Evolutionary conservation across 2,329 filamentous ascomycete species (phyloP), one percentile per base, ranked within the genome.

Genomic region (Claviceps lovelessii): DNA sequence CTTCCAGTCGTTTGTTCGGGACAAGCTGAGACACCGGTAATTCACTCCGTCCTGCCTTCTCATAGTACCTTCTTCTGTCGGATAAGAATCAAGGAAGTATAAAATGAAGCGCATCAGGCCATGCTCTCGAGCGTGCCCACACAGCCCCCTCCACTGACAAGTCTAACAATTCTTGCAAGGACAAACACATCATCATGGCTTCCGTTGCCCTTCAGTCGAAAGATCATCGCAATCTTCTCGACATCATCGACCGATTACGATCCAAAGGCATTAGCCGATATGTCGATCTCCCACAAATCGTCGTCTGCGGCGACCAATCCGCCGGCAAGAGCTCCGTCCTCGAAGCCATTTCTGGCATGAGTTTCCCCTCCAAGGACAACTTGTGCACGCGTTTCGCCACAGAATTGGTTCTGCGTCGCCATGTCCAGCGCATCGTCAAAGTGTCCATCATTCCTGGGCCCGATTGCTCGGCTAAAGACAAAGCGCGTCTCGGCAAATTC

Each of bases 281-380:
- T 56, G 64, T 76, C 17, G 68, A 69, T 15, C 64, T 75, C 0
- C 74, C 73, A 0, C 67, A 76, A 58, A 73, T 76, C 55, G 75
- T 84, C 33, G 79, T 84, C 13, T 79, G 76, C 52, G 81, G 82
- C 3, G 76, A 83, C 55, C 80, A 84, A 59, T 81, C 76, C 0
- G 76, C 76, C 1, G 82, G 81, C 4, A 86, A 86, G 63, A 83
- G 78, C 55, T 84, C 80, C 0, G 79, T 84, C 0, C 73, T 86
- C 0, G 80, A 85, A 60, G 81, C 80, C 1, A 79, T 86, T 44
- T 82, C 81, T 0, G 74, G 78, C 4, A 72, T 85, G 1, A 72
- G 73, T 0, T 85, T 86, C 57, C 81, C 81, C 0, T 68, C 72
- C 9, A 78, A 80, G 29, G 76, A 78, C 53, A 77, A 73, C 42